phyloP scores from a whole-genome alignment of 768 basidiomycete species.

The Suillus placidus region DNA sequence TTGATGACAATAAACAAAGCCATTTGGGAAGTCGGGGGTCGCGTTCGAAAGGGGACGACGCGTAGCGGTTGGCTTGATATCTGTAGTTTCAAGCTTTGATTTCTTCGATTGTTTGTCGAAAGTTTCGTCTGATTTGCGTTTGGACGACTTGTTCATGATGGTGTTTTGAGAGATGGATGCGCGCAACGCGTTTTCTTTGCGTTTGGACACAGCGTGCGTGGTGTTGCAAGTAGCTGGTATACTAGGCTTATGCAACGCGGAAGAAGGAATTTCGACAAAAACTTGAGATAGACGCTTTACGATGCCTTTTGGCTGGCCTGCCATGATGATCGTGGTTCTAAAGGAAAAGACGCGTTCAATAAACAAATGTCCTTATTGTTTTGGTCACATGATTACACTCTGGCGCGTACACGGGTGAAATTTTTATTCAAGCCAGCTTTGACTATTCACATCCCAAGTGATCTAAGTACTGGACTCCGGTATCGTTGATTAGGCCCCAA shows the following conservation, averaged over 20 bases:
- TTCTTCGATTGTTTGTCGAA: conserved; percentile 25
- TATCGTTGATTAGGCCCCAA: neutral
- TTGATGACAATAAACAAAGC: conserved; percentile 67
- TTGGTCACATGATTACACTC: neutral
- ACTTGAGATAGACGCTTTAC: conserved; percentile 43
- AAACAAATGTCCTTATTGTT: neutral
- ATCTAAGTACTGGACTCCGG: too few species aligned
- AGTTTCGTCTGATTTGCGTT: conserved; percentile 53
- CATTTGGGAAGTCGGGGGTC: conserved; percentile 38
- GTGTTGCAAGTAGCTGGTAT: conserved; percentile 18
- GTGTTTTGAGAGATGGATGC: conserved; percentile 34
- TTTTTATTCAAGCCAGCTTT: neutral
- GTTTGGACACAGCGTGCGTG: conserved; percentile 31
- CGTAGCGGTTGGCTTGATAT: conserved; percentile 19
- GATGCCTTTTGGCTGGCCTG: conserved; percentile 20
- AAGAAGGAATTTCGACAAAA: conserved; percentile 63
- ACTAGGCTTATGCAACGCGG: conserved; percentile 39
- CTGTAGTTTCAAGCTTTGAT: conserved; percentile 23
- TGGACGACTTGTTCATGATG: conserved; percentile 39
- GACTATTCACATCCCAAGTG: neutral
- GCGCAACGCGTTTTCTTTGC: conserved; percentile 49
- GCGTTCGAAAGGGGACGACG: conserved; percentile 19
- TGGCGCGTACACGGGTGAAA: neutral
- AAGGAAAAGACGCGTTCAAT: conserved; percentile 26
- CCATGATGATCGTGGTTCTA: conserved; percentile 25